Evolutionary conservation across 2,329 filamentous ascomycete genomes (phyloP).

Genomic region (Phaeomoniella chlamydospora): DNA sequence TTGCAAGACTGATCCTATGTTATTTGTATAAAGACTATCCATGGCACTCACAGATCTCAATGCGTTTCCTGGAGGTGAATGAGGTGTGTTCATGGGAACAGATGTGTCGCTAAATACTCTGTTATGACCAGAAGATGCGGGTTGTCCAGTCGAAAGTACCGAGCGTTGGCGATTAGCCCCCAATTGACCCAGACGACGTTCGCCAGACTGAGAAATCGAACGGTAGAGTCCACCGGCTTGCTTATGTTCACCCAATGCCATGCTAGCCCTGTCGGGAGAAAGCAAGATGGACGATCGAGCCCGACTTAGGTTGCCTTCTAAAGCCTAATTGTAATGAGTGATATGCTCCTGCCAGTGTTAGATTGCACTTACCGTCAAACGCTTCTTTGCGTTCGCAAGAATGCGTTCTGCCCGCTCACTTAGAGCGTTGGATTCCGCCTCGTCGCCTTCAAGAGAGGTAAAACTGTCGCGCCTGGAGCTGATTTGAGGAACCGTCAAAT

Average conservation of each 20-base stretch:
- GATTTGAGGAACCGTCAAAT: slow-evolving; percentile 12
- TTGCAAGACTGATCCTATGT: slow-evolving; percentile 3
- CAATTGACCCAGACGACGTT: slow-evolving; percentile 5
- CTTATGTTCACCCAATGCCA: slow-evolving; percentile 24
- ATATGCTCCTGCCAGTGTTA: slow-evolving; percentile 1
- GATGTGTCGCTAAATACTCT: slow-evolving; percentile 26
- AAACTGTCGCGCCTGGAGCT: slow-evolving; percentile 16
- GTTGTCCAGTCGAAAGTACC: slow-evolving; percentile 14
- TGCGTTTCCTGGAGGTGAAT: slow-evolving; percentile 9
- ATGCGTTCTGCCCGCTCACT: slow-evolving; percentile 80
- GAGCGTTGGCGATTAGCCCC: slow-evolving; percentile 5
- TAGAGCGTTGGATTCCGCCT: slow-evolving; percentile 58
- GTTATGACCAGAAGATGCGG: slow-evolving; percentile 18
- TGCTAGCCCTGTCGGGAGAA: slow-evolving; percentile 34
- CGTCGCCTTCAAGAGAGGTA: slow-evolving; percentile 37
- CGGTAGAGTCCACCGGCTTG: slow-evolving; percentile 25
- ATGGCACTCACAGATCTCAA: slow-evolving; percentile 11
- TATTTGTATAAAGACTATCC: slow-evolving; percentile 8
- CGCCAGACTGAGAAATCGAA: slow-evolving; percentile 19
- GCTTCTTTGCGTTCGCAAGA: slow-evolving; percentile 78
- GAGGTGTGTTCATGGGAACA: slow-evolving; percentile 10
- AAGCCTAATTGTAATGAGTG: slow-evolving; percentile 45
- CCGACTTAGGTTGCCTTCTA: slow-evolving; percentile 80
- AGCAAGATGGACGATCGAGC: slow-evolving; percentile 55
- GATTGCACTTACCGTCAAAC: slow-evolving; percentile 54